These are phyloP conservation scores for Colletotrichum kahawae DNA, from an alignment of 2,329 filamentous ascomycete genomes.

Conservation along the genomic window DNA sequence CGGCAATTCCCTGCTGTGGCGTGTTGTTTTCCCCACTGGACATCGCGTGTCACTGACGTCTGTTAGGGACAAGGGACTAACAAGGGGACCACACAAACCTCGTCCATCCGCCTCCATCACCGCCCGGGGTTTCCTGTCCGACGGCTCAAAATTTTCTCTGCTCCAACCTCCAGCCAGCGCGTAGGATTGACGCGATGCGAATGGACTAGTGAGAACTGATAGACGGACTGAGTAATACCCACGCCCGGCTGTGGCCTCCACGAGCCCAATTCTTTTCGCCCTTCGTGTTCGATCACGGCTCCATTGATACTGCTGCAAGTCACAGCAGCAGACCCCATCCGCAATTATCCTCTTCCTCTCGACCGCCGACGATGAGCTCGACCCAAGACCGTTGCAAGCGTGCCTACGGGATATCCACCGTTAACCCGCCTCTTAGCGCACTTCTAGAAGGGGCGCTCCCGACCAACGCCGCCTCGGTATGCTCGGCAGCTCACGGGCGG, in stretches of 20 bases:
- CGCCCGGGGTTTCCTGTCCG: background rate
- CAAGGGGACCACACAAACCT: background rate
- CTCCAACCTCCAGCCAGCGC: background rate
- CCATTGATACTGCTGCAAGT: background rate
- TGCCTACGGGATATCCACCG: background rate
- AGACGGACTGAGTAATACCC: background rate
- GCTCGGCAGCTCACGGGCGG: constrained; percentile 5
- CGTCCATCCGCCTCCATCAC: background rate
- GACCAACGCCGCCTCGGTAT: constrained; percentile 1
- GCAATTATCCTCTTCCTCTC: background rate
- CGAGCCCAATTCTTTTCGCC: background rate
- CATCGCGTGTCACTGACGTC: constrained; percentile 19
- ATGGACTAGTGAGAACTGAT: background rate
- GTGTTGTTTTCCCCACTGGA: constrained; percentile 2
- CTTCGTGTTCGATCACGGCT: background rate
- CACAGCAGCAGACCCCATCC: background rate
- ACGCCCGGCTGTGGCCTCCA: background rate
- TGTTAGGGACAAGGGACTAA: constrained; percentile 5
- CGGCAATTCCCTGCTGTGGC: constrained; percentile 18
- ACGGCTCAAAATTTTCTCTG: background rate
- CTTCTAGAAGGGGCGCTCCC: constrained; percentile 1
- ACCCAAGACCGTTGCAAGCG: background rate
- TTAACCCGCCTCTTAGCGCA: background rate
- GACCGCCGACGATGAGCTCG: background rate
- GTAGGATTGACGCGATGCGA: background rate